Conservation (phyloP, 2,329 filamentous ascomycete genomes). For the Apiospora koreana region DNA sequence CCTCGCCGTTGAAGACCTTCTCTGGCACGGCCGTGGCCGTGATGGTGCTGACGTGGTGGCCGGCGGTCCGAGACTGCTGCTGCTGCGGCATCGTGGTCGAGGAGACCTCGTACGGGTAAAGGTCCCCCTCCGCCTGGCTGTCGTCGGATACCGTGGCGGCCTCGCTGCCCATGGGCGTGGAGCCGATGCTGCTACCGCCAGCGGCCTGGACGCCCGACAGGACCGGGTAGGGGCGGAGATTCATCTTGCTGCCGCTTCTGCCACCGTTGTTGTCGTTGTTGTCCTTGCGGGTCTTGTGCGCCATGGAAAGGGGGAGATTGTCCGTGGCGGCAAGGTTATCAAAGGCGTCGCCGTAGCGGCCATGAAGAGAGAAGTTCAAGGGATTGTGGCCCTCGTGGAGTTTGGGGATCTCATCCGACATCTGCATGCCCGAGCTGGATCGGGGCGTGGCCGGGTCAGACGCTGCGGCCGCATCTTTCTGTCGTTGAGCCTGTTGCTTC, state of each 20-base stretch:
- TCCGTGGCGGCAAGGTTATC: neutral
- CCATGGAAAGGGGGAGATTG: neutral
- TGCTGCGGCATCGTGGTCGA: neutral
- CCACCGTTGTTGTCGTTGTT: neutral
- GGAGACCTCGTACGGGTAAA: neutral
- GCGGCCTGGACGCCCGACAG: neutral
- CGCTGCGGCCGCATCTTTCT: neutral
- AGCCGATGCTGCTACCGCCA: neutral
- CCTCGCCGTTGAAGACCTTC: neutral
- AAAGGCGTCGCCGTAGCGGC: neutral
- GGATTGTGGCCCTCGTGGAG: neutral
- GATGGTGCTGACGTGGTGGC: neutral
- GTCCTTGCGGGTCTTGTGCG: neutral
- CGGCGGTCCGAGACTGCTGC: neutral
- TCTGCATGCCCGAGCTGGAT: conserved; percentile 2
- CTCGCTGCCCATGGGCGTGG: neutral
- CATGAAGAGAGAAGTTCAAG: neutral
- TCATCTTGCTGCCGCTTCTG: neutral
- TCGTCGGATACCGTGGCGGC: neutral
- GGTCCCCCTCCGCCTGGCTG: neutral
- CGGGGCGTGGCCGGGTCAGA: neutral
- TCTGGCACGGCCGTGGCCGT: neutral
- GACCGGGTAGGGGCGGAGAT: neutral
- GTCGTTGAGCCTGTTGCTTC: neutral
- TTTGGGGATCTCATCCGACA: neutral